Conservation (phyloP, 768 basidiomycete genomes). For the Tricholoma bakamatsutake region DNA sequence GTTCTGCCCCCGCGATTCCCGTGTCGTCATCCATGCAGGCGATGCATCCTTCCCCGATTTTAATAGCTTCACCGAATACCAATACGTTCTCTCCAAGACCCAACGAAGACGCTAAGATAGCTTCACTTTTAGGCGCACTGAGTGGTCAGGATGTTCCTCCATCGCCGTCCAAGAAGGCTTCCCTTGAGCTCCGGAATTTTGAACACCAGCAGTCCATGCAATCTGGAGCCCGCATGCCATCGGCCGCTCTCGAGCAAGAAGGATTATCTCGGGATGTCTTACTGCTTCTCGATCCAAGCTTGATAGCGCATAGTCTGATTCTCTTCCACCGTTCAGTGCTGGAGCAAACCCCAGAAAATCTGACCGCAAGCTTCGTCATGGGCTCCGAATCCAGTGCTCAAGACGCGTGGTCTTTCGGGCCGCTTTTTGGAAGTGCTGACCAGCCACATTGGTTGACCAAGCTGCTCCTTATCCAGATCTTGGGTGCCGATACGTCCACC, state of each 20-base stretch:
- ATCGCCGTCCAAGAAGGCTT: conserved; percentile 20
- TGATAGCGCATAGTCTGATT: conserved; percentile 59
- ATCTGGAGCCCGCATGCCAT: conserved; percentile 30
- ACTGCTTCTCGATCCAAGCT: conserved; percentile 51
- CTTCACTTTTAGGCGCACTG: conserved; percentile 43
- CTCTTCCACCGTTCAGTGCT: conserved; percentile 53
- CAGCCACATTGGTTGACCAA: conserved; percentile 80
- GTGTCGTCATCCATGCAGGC: conserved; percentile 48
- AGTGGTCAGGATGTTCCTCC: conserved; percentile 11
- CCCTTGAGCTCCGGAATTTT: conserved; percentile 18
- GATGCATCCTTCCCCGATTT: conserved; percentile 45
- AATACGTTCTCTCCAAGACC: conserved; percentile 52
- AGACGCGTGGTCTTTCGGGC: conserved; percentile 16
- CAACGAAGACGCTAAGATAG: conserved; percentile 30
- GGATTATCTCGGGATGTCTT: conserved; percentile 67
- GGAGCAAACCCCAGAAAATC: conserved; percentile 45
- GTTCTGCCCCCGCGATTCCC: conserved; percentile 25
- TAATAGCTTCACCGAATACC: conserved; percentile 39
- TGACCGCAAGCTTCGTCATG: conserved; percentile 42
- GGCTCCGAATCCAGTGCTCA: conserved; percentile 20
- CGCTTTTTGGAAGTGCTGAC: conserved; percentile 63
- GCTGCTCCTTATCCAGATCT: conserved; percentile 62
- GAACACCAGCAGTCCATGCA: conserved; percentile 23
- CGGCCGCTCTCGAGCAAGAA: conserved; percentile 51
- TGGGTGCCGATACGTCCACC: conserved; percentile 50